phyloP scores from a whole-genome alignment of 495 filamentous ascomycete genomes.

The Trypethelium eluteriae region DNA sequence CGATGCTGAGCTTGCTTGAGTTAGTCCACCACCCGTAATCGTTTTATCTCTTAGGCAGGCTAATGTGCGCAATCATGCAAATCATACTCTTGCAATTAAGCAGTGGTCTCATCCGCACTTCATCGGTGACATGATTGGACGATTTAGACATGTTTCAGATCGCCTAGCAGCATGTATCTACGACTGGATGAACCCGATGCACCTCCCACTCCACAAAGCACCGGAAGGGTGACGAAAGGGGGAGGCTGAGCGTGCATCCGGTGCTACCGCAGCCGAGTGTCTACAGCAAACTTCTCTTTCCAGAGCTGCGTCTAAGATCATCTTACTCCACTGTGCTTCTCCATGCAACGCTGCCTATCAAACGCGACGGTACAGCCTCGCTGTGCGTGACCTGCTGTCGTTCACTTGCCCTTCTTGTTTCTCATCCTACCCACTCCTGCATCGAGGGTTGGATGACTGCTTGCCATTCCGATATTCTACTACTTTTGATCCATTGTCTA shows the following conservation, averaged over 20 bases:
- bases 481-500: neutral
- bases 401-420: slow-evolving; percentile 3
- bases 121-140: neutral
- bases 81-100: neutral
- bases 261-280: neutral
- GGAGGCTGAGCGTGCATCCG: slow-evolving; percentile 6
- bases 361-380: slow-evolving; percentile 3
- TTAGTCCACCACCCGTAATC: no score
- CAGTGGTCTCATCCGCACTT: neutral
- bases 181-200: neutral
- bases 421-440: neutral
- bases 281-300: slow-evolving; percentile 2
- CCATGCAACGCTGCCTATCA: neutral
- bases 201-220: neutral
- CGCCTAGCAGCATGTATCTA: neutral
- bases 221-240: neutral
- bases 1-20: neutral
- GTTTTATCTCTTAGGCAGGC: no score
- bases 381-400: neutral
- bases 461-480: neutral
- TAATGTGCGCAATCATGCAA: neutral
- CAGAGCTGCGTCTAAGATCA: neutral
- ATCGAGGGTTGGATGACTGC: neutral
- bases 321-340: neutral
- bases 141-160: neutral